A percentile compares a stretch with the other conserved stretches of the same genome.
Conservation (phyloP, 2,329 filamentous ascomycete species). For the Penicillium brasilianum region DNA sequence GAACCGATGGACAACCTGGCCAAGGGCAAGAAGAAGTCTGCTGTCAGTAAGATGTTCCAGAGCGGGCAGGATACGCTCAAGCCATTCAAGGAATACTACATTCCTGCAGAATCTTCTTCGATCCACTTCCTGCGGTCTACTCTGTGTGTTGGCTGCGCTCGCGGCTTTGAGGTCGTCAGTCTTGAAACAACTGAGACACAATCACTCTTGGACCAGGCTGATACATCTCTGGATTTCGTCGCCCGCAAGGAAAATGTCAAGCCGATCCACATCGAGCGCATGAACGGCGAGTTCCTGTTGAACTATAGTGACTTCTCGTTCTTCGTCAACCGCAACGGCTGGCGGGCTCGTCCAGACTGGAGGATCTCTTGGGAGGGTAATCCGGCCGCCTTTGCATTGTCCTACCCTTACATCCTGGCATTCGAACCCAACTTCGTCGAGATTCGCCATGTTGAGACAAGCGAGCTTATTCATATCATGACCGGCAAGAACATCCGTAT, state of each 20-base stretch:
- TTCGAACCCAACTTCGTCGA: constrained; percentile 99
- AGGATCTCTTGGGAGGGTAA: constrained; percentile 96
- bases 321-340: constrained; percentile 98
- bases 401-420: constrained; percentile 94
- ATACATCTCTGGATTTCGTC: constrained; percentile 97
- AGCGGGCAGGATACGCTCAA: constrained; percentile 92
- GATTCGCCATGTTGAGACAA: constrained; percentile 91
- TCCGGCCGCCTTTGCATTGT: constrained; percentile 89
- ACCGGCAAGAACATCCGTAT: constrained; percentile 96
- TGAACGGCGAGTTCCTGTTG: constrained; percentile 94
- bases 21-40: constrained; percentile 93
- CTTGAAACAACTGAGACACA: constrained; percentile 98
- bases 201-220: constrained; percentile 93
- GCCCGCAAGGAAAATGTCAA: constrained; percentile 90
- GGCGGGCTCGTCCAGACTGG: constrained; percentile 95
- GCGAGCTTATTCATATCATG: constrained; percentile 88
- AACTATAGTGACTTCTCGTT: constrained; percentile 99
- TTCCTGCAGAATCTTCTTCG: constrained; percentile 95
- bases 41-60: constrained; percentile 94
- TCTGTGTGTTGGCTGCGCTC: constrained; percentile 91
- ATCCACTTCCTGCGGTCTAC: constrained; percentile 98
- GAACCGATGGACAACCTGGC: constrained; percentile 95
- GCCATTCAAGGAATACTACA: constrained; percentile 98
- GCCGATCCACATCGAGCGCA: constrained; percentile 94
- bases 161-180: constrained; percentile 96